Evolutionary conservation across 75 land plant species (phyloP), one percentile per base, ranked within the genome.

Genomic region (Chamaecyparis obtusa): DNA sequence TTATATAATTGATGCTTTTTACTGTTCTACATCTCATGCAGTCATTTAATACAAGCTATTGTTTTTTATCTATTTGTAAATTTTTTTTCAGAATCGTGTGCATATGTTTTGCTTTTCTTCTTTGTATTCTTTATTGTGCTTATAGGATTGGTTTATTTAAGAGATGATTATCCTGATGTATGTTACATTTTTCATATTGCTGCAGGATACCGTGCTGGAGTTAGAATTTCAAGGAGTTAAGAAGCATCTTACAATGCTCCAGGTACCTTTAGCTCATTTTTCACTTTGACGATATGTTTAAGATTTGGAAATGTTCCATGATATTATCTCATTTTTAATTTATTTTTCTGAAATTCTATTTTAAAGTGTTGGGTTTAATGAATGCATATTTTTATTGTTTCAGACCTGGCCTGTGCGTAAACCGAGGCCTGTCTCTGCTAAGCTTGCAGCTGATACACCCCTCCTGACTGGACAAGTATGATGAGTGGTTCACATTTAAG

Each of bases 371-470:
- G 57, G 48, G 13, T 85, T 88, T 44, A 11, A 43, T 15, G 17
- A 55, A 30, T 86, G 87, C 51, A 46, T 39, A 84, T 30, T 90
- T 51, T n/a, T 75, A 27, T 83, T 72, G 71, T 79, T 93, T 81
- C 87, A 98, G 99, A 90, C 93, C 44, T 98, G 99, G 99, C 99
- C 99, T 69, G 99, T 98, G 32, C 97, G 99, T 81, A 92, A 96
- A 76, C 99, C 99, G 55, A 92, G 99, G 88, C 99, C 99, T 56
- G 96, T 95, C 82, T 94, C 99, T 49, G 64, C 97, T 67, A 98
- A 98, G 88, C 99, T 98, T 91, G 92, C 99, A 76, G 99, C 99
- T 84, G 99, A 98, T 91, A 98, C 99, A 64, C 99, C 99, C 27
- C 93, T 98, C 8, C 90, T 98, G 37, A 98, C 99, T 30, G 99